Evolutionary conservation across 2,329 filamentous ascomycete species (phyloP), one percentile per base, ranked within the genome.

Genomic region (Colletotrichum noveboracense): DNA sequence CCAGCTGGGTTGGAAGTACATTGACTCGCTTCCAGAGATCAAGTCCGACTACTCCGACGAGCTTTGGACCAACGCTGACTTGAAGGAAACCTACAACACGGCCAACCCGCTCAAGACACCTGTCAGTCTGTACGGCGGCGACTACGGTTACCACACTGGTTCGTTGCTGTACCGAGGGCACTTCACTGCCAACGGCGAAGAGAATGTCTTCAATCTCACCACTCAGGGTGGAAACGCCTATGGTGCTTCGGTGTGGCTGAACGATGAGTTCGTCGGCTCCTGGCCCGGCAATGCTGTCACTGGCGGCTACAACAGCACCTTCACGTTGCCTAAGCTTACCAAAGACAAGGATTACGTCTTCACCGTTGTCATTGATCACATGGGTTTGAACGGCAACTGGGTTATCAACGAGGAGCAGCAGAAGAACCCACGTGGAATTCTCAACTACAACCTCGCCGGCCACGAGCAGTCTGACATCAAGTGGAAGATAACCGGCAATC

Each of bases 81-180:
- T 88, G 13, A 80, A 82, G 9, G 66, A 26, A 26, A 80, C 79
- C 6, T 77, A 75, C 70, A 81, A 80, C 66, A 76, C 78, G 13
- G 74, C 69, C 7, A 66, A 74, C 55, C 80, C 85, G 12, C 81
- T 88, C 5, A 83, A 91, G 7, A 95, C 93, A 0, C 92, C 93
- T 0, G 90, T 88, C 0, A 90, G 89, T 3, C 88, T 95, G 1
- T 94, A 93, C 80, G 87, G 88, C 2, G 89, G 89, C 61, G 93
- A 95, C 83, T 95, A 95, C 80, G 93, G 93, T 28, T 95, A 91
- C 84, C 88, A 94, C 81, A 89, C 91, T 1, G 93, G 93, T 24
- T 89, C 88, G 6, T 86, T 94, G 0, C 79, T 95, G 62, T 95
- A 90, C 86, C 88, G 93, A 10, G 93, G 93, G 6, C 88, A 90